phyloP scores from a whole-genome alignment of 2,329 filamentous ascomycete genomes.

The Esteya vermicola region DNA sequence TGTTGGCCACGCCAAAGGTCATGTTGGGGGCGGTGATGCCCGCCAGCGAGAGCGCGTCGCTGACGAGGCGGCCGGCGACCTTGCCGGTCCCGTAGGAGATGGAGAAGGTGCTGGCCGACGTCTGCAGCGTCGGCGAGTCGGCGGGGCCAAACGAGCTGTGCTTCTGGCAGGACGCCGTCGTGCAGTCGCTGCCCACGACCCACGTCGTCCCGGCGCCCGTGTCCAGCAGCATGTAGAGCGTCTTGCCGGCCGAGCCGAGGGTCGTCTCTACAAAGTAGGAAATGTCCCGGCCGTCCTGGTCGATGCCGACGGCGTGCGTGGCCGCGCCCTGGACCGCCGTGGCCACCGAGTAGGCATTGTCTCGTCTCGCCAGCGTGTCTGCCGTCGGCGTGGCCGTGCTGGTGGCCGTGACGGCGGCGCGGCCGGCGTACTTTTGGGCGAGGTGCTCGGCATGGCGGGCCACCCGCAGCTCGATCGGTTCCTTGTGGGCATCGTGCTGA shows the following conservation, averaged over 20 bases:
- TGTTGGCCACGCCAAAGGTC: conserved; percentile 58
- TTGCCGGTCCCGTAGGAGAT: conserved; percentile 67
- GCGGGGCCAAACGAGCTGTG: conserved; percentile 56
- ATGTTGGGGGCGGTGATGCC: conserved; percentile 49
- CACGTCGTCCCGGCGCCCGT: conserved; percentile 62
- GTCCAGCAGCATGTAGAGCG: conserved; percentile 49
- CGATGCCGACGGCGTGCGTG: conserved; percentile 37
- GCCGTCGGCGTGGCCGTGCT: conserved; percentile 7
- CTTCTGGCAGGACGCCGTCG: conserved; percentile 46
- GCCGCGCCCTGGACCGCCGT: conserved; percentile 28
- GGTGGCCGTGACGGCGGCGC: conserved; percentile 10
- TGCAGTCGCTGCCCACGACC: conserved; percentile 65
- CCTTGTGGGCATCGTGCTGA: too few relatives aligned
- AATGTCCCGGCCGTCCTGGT: conserved; percentile 52
- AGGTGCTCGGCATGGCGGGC: conserved; percentile 23
- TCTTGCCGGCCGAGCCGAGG: conserved; percentile 39
- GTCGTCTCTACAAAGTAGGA: conserved; percentile 48
- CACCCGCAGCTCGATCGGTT: too few relatives aligned
- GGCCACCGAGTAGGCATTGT: conserved; percentile 32
- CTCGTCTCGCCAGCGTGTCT: conserved; percentile 21
- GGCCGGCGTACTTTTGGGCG: conserved; percentile 25
- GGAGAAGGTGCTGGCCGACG: conserved; percentile 38
- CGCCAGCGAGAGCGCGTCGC: conserved; percentile 54
- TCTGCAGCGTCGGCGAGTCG: conserved; percentile 50
- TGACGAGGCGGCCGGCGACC: conserved; percentile 51